Evolutionary conservation across 2,329 filamentous ascomycete species (phyloP).

Genomic region (Thielaviopsis euricoi): DNA sequence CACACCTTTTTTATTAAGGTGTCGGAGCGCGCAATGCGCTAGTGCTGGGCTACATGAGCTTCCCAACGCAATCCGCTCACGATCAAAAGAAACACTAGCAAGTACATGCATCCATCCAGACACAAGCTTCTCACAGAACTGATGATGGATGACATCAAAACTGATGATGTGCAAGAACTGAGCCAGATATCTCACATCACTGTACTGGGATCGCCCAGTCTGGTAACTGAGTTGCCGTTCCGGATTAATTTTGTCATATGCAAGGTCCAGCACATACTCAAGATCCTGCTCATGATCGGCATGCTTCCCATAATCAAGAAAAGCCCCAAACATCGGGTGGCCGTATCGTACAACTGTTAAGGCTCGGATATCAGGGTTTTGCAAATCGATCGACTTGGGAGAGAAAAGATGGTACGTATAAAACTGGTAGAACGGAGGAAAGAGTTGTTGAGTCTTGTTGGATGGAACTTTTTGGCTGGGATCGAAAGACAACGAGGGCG

Average conservation of each 20-base stretch:
- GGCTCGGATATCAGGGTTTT: not conserved
- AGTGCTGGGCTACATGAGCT: not conserved
- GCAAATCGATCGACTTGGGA: not conserved
- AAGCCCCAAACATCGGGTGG: not conserved
- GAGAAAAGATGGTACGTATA: not conserved
- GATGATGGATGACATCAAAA: not conserved
- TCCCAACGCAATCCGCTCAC: not conserved
- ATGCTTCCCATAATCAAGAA: not conserved
- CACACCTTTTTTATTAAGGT: not conserved
- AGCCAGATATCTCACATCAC: not conserved
- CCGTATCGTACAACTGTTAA: not conserved
- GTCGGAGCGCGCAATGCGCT: no score
- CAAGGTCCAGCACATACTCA: not conserved
- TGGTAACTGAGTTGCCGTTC: no score
- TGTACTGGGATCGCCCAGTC: no score
- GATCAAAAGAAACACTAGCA: not conserved
- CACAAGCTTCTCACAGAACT: not conserved
- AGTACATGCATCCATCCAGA: not conserved
- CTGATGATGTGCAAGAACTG: not conserved
- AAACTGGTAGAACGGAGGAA: not conserved
- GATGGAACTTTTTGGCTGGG: not conserved
- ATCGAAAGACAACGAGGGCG: not conserved
- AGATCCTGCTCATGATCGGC: not conserved
- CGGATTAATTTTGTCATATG: not conserved
- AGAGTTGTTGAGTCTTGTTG: not conserved